phyloP scores from a whole-genome alignment of 2,329 filamentous ascomycete genomes.

The Zymoseptoria ardabiliae region DNA sequence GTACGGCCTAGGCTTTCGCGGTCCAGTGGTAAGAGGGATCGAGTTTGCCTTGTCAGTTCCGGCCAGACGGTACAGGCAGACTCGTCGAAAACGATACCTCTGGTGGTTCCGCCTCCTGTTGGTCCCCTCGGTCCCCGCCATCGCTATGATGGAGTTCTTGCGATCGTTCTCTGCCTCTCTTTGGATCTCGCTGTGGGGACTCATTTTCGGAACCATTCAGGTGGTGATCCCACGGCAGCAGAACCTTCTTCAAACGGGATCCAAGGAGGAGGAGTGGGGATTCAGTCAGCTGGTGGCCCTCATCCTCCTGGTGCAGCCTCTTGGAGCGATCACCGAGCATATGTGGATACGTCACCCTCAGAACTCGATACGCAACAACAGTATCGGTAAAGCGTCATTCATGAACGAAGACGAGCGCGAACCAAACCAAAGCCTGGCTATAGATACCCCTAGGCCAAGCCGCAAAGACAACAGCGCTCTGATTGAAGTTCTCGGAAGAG shows the following conservation, averaged over 20 bases:
- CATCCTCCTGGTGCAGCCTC: conserved; percentile 19
- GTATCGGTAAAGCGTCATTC: neutral
- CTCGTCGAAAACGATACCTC: conserved; percentile 2
- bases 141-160: conserved; percentile 13
- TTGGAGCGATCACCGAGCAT: conserved; percentile 17
- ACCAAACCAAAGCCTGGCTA: neutral
- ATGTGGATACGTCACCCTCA: conserved; percentile 6
- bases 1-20: conserved; percentile 11
- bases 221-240: conserved; percentile 16
- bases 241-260: conserved; percentile 3
- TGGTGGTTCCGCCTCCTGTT: conserved; percentile 11
- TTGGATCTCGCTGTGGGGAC: conserved; percentile 16
- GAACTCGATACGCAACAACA: neutral
- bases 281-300: conserved; percentile 24
- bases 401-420: neutral
- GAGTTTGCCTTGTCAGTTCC: conserved; percentile 9
- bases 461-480: neutral
- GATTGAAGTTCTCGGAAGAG: neutral
- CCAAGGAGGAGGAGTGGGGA: conserved; percentile 6
- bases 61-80: conserved; percentile 8
- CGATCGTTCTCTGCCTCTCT: conserved; percentile 21
- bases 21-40: conserved; percentile 9
- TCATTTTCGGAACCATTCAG: conserved; percentile 21
- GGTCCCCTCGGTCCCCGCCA: conserved; percentile 7
- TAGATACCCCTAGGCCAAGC: neutral